These are phyloP conservation scores for Carex sylvatica DNA, from an alignment of 202 grass and related monocot genomes.

Conservation along the genomic window DNA sequence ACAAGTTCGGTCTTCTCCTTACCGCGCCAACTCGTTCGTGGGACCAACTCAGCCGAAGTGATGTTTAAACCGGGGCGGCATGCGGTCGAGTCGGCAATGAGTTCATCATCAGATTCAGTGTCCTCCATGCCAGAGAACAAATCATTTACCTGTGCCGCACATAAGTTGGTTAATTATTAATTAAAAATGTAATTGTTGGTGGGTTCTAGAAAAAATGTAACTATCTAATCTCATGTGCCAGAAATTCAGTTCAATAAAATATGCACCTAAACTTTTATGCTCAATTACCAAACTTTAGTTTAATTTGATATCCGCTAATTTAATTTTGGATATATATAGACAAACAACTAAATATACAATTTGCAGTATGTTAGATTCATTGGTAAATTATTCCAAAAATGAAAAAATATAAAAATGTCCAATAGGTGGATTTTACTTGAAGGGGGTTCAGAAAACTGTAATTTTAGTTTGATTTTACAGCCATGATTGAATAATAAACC, in stretches of 20 bases:
- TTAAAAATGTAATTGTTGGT: background rate
- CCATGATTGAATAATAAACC: background rate
- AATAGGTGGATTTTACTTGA: background rate
- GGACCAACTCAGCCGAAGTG: slow-evolving; percentile 62
- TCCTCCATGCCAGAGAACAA: slow-evolving; percentile 66
- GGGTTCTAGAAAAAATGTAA: background rate
- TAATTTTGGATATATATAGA: background rate
- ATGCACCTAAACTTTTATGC: background rate
- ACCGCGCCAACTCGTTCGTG: slow-evolving; percentile 77
- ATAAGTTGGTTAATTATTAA: background rate
- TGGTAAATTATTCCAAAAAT: background rate
- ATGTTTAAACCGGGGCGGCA: slow-evolving; percentile 89
- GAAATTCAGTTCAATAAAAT: background rate
- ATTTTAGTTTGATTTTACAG: background rate
- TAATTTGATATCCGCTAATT: background rate
- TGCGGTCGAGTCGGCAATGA: slow-evolving; percentile 70
- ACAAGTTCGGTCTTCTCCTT: slow-evolving; percentile 93
- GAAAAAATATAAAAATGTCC: background rate
- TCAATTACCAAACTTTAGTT: slow-evolving; percentile 1
- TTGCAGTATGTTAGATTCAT: background rate
- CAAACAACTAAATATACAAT: background rate
- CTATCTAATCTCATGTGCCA: too few species aligned
- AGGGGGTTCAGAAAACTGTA: background rate
- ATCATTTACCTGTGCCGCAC: slow-evolving; percentile 45
- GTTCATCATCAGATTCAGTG: slow-evolving; percentile 56